phyloP scores from a whole-genome alignment of 495 filamentous ascomycete species.

The Schizothecium vesticola region DNA sequence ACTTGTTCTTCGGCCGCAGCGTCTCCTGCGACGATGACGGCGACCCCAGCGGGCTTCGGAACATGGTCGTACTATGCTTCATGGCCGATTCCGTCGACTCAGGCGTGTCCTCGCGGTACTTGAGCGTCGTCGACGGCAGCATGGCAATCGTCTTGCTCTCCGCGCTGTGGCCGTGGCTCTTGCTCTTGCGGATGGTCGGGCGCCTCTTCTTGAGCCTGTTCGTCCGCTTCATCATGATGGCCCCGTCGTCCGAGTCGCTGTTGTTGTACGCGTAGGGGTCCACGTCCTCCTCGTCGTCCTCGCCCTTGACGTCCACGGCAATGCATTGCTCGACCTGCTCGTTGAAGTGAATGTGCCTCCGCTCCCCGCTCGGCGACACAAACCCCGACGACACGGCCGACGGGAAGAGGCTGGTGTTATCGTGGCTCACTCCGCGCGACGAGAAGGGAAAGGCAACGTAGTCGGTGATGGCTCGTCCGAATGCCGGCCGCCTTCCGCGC shows the following conservation, averaged over 20 bases:
- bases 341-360: conserved; percentile 92
- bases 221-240: conserved; percentile 75
- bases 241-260: conserved; percentile 65
- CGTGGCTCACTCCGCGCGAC: conserved; percentile 50
- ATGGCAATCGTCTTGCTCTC: conserved; percentile 92
- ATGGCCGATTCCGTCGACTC: conserved; percentile 57
- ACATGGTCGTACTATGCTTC: conserved; percentile 44
- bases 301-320: conserved; percentile 77
- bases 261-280: conserved; percentile 48
- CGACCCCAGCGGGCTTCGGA: conserved; percentile 47
- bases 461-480: conserved; percentile 59
- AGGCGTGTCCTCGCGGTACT: conserved; percentile 77
- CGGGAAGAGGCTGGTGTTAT: conserved; percentile 51
- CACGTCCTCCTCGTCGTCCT: conserved; percentile 60
- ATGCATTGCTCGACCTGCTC: conserved; percentile 94
- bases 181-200: conserved; percentile 42
- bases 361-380: conserved; percentile 60
- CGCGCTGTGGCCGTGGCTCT: conserved; percentile 42
- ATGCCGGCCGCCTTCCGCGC: conserved; percentile 40
- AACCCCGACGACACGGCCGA: conserved; percentile 59
- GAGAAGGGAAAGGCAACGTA: conserved; percentile 54
- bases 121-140: conserved; percentile 85
- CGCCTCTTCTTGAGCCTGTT: conserved; percentile 38
- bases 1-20: conserved; percentile 62
- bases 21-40: conserved; percentile 77